Percentiles rank a stretch among this genome's conserved stretches.
phyloP scores from a whole-genome alignment of 108 stramenopile genomes.

The Parietichytrium sp. region DNA sequence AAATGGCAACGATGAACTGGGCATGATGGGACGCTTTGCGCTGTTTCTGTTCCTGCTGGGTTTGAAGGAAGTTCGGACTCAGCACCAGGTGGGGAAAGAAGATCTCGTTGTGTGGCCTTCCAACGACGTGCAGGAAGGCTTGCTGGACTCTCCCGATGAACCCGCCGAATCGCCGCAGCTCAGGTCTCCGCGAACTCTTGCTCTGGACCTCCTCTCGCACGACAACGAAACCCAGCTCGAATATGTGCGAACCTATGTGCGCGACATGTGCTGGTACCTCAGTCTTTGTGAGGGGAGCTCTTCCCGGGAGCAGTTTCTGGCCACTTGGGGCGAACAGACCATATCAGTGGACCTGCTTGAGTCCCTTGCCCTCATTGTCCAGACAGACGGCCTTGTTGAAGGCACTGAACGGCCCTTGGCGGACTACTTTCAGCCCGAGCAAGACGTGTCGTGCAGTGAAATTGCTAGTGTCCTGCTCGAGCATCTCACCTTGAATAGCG shows the following conservation, averaged over 20 bases:
- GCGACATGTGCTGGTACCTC: conserved; percentile 10
- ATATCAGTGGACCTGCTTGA: neutral
- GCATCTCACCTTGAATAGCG: neutral
- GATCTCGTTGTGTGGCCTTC: neutral
- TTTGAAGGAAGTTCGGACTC: too few species aligned
- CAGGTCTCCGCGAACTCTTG: neutral
- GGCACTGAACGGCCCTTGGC: neutral
- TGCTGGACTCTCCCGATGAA: too few species aligned
- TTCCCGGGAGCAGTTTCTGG: neutral
- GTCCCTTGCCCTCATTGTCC: neutral
- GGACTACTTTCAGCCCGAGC: neutral
- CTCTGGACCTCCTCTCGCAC: neutral
- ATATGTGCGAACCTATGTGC: neutral
- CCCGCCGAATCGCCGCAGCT: neutral
- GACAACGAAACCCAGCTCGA: neutral
- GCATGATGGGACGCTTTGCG: neutral
- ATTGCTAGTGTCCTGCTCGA: neutral
- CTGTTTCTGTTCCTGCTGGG: neutral
- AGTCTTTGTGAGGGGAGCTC: neutral
- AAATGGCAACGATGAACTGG: neutral
- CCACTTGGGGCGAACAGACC: neutral
- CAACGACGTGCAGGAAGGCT: too few species aligned
- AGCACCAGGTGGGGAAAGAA: neutral
- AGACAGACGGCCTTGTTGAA: neutral
- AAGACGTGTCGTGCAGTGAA: neutral